Conservation (phyloP, 2,329 filamentous ascomycete species). For the Nemania sp. region DNA sequence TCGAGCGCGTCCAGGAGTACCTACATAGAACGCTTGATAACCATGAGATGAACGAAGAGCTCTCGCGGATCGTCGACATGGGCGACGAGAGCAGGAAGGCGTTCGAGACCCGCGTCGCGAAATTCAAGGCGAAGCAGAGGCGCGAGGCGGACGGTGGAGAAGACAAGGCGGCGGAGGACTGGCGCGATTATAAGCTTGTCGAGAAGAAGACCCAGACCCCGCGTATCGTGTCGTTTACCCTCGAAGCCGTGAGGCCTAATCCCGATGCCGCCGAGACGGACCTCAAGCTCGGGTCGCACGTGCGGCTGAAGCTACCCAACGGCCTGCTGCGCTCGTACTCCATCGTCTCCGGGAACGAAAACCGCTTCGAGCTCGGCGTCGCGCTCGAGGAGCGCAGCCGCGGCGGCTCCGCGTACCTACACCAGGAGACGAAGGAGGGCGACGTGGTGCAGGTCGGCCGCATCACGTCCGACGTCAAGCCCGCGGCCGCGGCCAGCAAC, state of each 20-base stretch:
- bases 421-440: constrained; percentile 52
- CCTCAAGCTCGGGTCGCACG: constrained; percentile 54
- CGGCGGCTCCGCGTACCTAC: constrained; percentile 65
- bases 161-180: constrained; percentile 38
- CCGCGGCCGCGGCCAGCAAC: constrained; percentile 53
- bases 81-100: constrained; percentile 53
- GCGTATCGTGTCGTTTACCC: constrained; percentile 55
- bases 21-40: constrained; percentile 60
- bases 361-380: constrained; percentile 61
- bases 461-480: constrained; percentile 55
- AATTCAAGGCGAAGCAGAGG: constrained; percentile 44
- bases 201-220: constrained; percentile 57
- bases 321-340: constrained; percentile 65
- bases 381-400: constrained; percentile 58
- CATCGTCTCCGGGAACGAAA: constrained; percentile 55
- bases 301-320: constrained; percentile 59
- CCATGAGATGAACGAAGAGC: constrained; percentile 54
- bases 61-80: constrained; percentile 56
- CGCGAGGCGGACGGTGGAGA: constrained; percentile 29
- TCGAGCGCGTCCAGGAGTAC: constrained; percentile 66
- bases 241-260: constrained; percentile 51
- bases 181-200: constrained; percentile 53
- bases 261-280: constrained; percentile 42
- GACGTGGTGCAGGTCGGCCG: constrained; percentile 56
- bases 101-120: constrained; percentile 58